Conservation (phyloP, 371 early-diverging fungal species). For the Mucor saturninus region DNA sequence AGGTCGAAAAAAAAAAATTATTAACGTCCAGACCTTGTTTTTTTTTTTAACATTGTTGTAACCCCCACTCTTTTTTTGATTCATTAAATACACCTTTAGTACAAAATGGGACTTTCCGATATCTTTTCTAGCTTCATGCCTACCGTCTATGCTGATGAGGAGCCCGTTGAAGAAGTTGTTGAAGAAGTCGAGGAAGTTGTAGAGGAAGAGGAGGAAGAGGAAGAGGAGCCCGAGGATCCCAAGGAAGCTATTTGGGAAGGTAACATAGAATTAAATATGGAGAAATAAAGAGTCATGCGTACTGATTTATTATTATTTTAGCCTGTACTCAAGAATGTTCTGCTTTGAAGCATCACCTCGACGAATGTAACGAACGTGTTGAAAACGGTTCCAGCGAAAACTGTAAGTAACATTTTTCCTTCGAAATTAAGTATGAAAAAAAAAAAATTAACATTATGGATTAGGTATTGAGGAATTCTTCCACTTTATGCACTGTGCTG, state of each 20-base stretch:
- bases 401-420: constrained; percentile 35
- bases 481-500: constrained; percentile 64
- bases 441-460: neutral
- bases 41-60: constrained; percentile 17
- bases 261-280: constrained; percentile 14
- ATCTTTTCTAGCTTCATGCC: constrained; percentile 56
- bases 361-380: constrained; percentile 63
- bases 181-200: constrained; percentile 36
- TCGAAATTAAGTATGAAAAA: neutral
- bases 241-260: constrained; percentile 56
- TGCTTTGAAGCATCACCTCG: constrained; percentile 57
- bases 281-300: neutral
- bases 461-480: constrained; percentile 65
- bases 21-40: neutral
- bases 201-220: constrained; percentile 43
- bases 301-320: constrained; percentile 6
- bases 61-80: constrained; percentile 27
- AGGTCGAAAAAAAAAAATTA: neutral
- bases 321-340: constrained; percentile 54
- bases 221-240: constrained; percentile 54
- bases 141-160: constrained; percentile 54
- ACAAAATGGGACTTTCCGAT: constrained; percentile 54
- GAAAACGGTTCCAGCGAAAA: constrained; percentile 59
- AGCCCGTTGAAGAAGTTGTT: constrained; percentile 30
- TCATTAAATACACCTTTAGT: constrained; percentile 12